phyloP scores from a whole-genome alignment of 129 eudicot genomes.

The Artemisia argyi region DNA sequence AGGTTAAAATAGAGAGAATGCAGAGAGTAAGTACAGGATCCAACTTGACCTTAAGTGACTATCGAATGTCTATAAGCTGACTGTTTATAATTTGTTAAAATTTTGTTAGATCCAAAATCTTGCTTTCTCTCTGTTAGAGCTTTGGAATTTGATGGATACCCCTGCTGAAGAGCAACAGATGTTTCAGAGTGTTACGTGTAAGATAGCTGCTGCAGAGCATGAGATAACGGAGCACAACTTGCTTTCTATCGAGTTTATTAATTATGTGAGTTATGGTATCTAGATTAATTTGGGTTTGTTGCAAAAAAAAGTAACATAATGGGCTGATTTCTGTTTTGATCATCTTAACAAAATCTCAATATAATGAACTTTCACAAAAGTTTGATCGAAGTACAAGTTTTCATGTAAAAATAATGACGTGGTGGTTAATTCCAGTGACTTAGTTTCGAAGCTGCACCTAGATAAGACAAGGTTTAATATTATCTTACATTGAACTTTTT shows the following conservation, averaged over 20 bases:
- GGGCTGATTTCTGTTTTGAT: too few species aligned
- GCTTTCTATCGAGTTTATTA: conserved; percentile 69
- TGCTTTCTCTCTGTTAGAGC: conserved; percentile 76
- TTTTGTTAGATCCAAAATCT: conserved; percentile 81
- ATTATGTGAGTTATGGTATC: conserved; percentile 49
- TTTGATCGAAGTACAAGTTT: too few species aligned
- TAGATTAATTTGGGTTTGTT: neutral
- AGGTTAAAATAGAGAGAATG: conserved; percentile 77
- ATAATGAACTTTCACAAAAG: too few species aligned
- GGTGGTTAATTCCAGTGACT: too few species aligned
- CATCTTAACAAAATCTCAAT: too few species aligned
- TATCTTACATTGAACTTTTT: too few species aligned
- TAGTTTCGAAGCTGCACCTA: too few species aligned
- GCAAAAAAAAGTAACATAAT: too few species aligned
- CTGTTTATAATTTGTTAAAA: conserved; percentile 19
- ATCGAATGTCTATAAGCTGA: neutral
- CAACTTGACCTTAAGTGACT: neutral
- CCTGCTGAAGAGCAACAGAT: conserved; percentile 89
- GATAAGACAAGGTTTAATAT: too few species aligned
- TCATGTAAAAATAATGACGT: too few species aligned
- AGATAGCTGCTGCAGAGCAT: conserved; percentile 87
- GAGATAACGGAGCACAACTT: conserved; percentile 80
- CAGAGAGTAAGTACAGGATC: conserved; percentile 48
- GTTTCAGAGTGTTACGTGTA: conserved; percentile 81
- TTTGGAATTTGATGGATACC: conserved; percentile 96